Evolutionary conservation across 345 rosid species (phyloP), one percentile per base, ranked within the genome.

Genomic region (Raphanus raphanistrum): DNA sequence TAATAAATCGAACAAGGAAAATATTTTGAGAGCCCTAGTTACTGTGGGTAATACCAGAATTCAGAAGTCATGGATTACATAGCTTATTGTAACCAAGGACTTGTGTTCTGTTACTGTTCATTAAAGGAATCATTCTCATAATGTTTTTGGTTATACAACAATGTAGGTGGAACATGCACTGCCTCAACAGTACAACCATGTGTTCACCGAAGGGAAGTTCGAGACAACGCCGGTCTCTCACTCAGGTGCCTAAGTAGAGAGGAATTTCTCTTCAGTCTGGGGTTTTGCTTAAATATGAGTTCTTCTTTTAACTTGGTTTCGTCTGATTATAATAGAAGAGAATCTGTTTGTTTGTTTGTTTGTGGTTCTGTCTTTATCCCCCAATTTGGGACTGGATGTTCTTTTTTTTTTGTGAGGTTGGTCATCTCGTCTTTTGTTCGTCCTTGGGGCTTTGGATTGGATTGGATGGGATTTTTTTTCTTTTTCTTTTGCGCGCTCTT

Each of bases 151-250:
- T 57, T 74, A 50, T n/a, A 50, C 52, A 80, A 71, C 7, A 71
- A 59, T 82, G 84, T 71, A 92, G 99, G 90, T 25, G 79, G 99
- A 95, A 84, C 97, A 92, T 84, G 82, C 92, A 66, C 73, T 95
- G 83, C 98, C 99, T 28, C 97, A 90, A 79, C 99, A 95, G 74
- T 92, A 75, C 76, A 78, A 84, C 75, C 92, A 95, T 80, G 32
- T 38, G 76, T 90, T 84, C 38, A 84, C 84, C 67, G 88, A 89
- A 74, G 94, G 97, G 43, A 90, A 82, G 74, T 87, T 95, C 8
- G 88, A 86, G 81, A 95, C 98, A 21, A 86, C 87, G 62, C 97
- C 99, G 6, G 92, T 95, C 72, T 89, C 99, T 9, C 99, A 95
- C 83, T 95, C 99, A 60, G 99, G 98, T 60, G 99, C 91, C 63